Base-by-base conservation (phyloP, 2,329 filamentous ascomycete genomes). In the Trichophyton simii region DNA sequence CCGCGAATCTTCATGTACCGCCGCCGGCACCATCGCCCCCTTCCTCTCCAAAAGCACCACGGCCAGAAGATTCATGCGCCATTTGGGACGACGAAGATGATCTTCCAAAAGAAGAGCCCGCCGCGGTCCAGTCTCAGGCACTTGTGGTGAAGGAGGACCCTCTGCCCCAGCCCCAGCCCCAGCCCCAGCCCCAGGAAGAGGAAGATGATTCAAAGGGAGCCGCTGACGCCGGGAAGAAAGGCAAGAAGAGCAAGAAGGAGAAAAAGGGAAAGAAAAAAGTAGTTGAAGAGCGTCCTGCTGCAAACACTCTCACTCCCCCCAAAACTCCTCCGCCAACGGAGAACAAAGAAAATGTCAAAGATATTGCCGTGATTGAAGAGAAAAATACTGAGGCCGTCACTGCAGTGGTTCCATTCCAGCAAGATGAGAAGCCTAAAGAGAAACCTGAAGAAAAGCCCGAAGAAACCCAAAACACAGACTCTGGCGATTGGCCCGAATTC, bases 241-340 rank as follows among this genome's bases (percentile, higher is more conserved):
- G 55, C 3, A 68, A 67, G 57, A 71, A 70, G 57, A 65, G 66
- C 7, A 70, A 71, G 59, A 71, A 59, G 22, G 57, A 70, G n/a
- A 64, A 63, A 63, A 69, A 69, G 60, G 64, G 67, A 60, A 67
- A 66, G 59, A 61, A 61, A 36, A 63, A 64, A 59, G n/a, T 55
- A 55, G 9, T 62, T 60, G 3, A 68, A 64, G 57, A 73, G 70
- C 52, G 67, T 71, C 31, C 31, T 38, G 54, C 58, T 61, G 31
- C 62, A 65, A 62, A 67, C 44, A 71, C 68, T 36, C 61, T 75
- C 62, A 76, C 74, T 6, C 73, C 74, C 1, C 74, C 74, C 18
- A 71, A 69, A 20, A 75, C 73, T 31, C 73, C 74, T 42, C 73
- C 73, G 3, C 69, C 68, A 13, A 64, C 31, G n/a, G 55, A 64